phyloP scores from a whole-genome alignment of 1,139 yeast genomes.

The Tardiomyces depauwii region DNA sequence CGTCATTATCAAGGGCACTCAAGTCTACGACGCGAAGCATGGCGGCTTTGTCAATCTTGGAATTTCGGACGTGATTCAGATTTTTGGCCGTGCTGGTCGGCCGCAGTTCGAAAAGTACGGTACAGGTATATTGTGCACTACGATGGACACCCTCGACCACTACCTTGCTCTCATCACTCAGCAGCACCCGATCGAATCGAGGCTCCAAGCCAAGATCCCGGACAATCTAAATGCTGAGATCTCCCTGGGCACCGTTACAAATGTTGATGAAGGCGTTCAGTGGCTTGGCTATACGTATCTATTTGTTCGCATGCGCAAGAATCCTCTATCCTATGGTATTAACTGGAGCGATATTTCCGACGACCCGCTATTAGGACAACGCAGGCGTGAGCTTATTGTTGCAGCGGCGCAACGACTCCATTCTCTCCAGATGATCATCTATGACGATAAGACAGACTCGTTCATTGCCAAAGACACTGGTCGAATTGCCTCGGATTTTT shows the following conservation, averaged over 20 bases:
- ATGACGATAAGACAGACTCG: conserved; percentile 60
- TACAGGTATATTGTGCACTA: conserved; percentile 82
- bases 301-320: conserved; percentile 88
- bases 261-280: conserved; percentile 85
- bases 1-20: conserved; percentile 93
- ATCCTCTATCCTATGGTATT: conserved; percentile 89
- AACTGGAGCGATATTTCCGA: conserved; percentile 75
- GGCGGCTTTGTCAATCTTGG: conserved; percentile 94
- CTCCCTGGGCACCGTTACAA: conserved; percentile 89
- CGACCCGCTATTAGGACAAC: conserved; percentile 69
- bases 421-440: conserved; percentile 82
- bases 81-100: conserved; percentile 98
- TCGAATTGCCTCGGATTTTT: conserved; percentile 89
- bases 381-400: conserved; percentile 63
- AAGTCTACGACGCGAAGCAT: conserved; percentile 84
- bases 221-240: conserved; percentile 96
- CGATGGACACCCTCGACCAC: conserved; percentile 72
- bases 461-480: conserved; percentile 85
- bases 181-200: conserved; percentile 94
- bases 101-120: conserved; percentile 93
- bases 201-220: conserved; percentile 61
- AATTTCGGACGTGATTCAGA: conserved; percentile 92
- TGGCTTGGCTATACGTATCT: conserved; percentile 97
- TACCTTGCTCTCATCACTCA: conserved; percentile 81
- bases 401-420: conserved; percentile 78